Base-by-base conservation (phyloP, 2,329 filamentous ascomycete species). In the Exophiala sp. region DNA sequence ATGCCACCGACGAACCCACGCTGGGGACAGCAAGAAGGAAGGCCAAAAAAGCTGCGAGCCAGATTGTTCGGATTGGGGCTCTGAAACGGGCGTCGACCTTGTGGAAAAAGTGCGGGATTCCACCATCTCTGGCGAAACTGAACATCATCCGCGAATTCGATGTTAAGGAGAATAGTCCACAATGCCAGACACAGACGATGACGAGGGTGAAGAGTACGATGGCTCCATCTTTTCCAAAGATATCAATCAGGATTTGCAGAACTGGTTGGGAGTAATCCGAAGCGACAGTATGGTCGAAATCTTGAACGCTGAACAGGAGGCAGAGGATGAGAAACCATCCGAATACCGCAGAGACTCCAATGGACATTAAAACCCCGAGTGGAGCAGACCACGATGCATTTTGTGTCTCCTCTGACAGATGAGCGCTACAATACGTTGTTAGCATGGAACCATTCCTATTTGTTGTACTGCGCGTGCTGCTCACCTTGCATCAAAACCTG, bases 61-160 rank as follows among this genome's bases (percentile, higher is more conserved):
- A 82, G 60, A 83, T 72, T 29, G 80, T 71, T 7, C 63, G 54
- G 45, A 66, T 65, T 7, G 80, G 80, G 7, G 72, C 76, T 39
- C 72, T 68, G 67, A 80, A 80, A 10, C 71, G 70, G 11, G 63
- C 62, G 61, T 82, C 78, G 39, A 82, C 78, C 21, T 74, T 70
- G 64, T 80, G 73, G 68, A 83, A 83, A 67, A 80, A 80, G 8
- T 70, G 65, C 3, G 60, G 60, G 7, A 89, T 77, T 8, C 86
- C 87, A 2, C 85, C 80, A 54, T 89, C 87, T 60, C 82, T 52
- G 5, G 79, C 84, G 59, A 88, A 87, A 0, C 85, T 84, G 63
- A 84, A 88, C n/a, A 81, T 82, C 79, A 87, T 87, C 5, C 84
- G 78, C 24, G 77, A 81, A 32, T 78, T 82, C 0, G 84, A 87